phyloP scores from a whole-genome alignment of 176 grass and related monocot genomes.

The Phragmites australis region DNA sequence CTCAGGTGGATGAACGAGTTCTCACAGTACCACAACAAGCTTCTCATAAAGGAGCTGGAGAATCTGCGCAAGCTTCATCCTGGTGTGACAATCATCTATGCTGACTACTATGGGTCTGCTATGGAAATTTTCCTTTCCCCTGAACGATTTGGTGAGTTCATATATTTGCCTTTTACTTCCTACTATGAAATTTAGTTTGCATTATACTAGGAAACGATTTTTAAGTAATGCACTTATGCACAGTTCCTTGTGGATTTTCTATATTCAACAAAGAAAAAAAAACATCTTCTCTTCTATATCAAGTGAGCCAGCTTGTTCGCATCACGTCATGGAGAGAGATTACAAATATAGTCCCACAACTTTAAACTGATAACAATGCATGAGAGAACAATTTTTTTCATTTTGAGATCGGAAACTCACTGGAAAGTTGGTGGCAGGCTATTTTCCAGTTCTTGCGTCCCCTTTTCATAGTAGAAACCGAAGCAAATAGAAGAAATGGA shows the following conservation, averaged over 20 bases:
- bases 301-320: not conserved
- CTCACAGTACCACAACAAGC: slow-evolving; percentile 67
- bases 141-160: slow-evolving; percentile 61
- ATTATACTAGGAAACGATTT: slow-evolving; percentile 1
- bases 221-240: not conserved
- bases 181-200: slow-evolving; percentile 9
- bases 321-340: not conserved
- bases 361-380: no score
- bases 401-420: not conserved
- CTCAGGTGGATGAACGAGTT: slow-evolving; percentile 81
- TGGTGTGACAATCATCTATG: slow-evolving; percentile 63
- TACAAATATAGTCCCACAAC: no score
- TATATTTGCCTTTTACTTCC: not conserved
- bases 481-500: not conserved
- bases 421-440: not conserved
- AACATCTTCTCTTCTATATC: not conserved
- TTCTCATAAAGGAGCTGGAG: slow-evolving; percentile 53
- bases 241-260: not conserved
- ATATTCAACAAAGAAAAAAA: not conserved
- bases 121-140: slow-evolving; percentile 65
- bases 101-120: slow-evolving; percentile 73
- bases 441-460: not conserved
- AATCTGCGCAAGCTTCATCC: slow-evolving; percentile 55
- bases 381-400: no score
- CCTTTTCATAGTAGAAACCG: not conserved